Conservation (phyloP, 257 asterid species). For the Solanum megistacrolobum region DNA sequence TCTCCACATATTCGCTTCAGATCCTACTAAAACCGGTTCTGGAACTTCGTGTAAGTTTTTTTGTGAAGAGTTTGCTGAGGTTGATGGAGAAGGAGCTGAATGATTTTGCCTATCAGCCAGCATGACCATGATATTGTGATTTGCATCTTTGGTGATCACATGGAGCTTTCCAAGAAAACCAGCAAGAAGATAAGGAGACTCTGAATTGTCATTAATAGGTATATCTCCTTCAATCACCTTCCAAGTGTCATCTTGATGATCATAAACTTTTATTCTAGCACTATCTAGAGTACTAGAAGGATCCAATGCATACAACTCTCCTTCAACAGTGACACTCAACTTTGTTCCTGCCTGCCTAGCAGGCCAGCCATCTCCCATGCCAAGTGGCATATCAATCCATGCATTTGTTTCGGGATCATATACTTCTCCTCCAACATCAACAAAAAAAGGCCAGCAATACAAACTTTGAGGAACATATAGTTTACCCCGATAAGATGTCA, state of each 20-base stretch:
- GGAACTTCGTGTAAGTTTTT: constrained; percentile 29
- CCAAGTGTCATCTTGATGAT: constrained; percentile 78
- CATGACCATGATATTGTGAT: constrained; percentile 47
- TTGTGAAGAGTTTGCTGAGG: constrained; percentile 24
- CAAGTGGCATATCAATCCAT: constrained; percentile 84
- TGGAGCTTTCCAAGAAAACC: constrained; percentile 71
- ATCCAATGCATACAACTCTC: constrained; percentile 71
- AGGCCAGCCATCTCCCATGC: constrained; percentile 99
- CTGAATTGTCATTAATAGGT: constrained; percentile 60
- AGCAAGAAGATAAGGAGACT: constrained; percentile 75
- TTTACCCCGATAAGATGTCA: constrained; percentile 75
- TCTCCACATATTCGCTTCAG: constrained; percentile 55
- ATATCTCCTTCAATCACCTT: constrained; percentile 72
- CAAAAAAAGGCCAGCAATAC: constrained; percentile 89
- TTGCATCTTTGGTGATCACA: constrained; percentile 63
- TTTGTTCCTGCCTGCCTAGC: constrained; percentile 89
- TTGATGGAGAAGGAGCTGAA: constrained; percentile 24
- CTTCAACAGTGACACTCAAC: constrained; percentile 72
- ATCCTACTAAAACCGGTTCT: constrained; percentile 23
- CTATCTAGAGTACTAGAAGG: constrained; percentile 64
- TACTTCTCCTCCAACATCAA: constrained; percentile 95
- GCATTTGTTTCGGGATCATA: constrained; percentile 76
- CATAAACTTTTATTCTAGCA: constrained; percentile 78
- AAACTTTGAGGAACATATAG: constrained; percentile 85
- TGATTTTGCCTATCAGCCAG: constrained; percentile 49